phyloP scores from a whole-genome alignment of 1,284 basidiomycete species.

The Volvariella volvacea region DNA sequence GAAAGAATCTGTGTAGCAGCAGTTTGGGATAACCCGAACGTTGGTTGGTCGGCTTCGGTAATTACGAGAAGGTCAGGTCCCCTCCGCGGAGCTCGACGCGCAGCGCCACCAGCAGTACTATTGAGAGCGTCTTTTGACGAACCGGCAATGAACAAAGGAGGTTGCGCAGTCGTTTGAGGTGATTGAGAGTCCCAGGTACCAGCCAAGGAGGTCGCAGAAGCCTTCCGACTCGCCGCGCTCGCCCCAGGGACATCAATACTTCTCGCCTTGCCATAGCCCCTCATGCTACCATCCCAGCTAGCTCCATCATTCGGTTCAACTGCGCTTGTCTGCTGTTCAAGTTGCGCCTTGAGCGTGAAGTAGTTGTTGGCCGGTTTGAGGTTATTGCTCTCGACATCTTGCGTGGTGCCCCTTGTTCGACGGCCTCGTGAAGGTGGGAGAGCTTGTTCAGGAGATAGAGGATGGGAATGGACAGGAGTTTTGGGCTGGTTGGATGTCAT shows the following conservation, averaged over 20 bases:
- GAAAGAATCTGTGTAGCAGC: slow-evolving; percentile 41
- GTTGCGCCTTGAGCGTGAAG: slow-evolving; percentile 53
- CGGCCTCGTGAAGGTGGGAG: slow-evolving; percentile 30
- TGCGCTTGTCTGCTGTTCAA: slow-evolving; percentile 30
- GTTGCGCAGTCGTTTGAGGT: slow-evolving; percentile 13
- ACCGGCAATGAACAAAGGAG: slow-evolving; percentile 54
- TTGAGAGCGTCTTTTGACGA: slow-evolving; percentile 29
- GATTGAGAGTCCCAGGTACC: slow-evolving; percentile 26
- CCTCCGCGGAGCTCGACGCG: slow-evolving; percentile 10
- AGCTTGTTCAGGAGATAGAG: slow-evolving; percentile 49
- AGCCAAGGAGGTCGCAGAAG: slow-evolving; percentile 22
- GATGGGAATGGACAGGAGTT: slow-evolving; percentile 61
- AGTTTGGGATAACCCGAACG: slow-evolving; percentile 13
- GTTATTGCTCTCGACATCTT: slow-evolving; percentile 8
- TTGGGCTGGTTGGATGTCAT: slow-evolving; percentile 29
- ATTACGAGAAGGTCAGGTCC: slow-evolving; percentile 24
- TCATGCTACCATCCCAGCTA: slow-evolving; percentile 60
- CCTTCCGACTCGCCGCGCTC: slow-evolving; percentile 19
- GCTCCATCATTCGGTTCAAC: slow-evolving; percentile 22
- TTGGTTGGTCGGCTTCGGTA: slow-evolving; percentile 19
- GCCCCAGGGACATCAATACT: slow-evolving; percentile 17
- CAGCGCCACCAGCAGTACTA: neutral
- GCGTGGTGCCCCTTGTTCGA: slow-evolving; percentile 26
- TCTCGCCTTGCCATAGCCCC: slow-evolving; percentile 39
- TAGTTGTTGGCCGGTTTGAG: slow-evolving; percentile 35